These are phyloP conservation scores for Nitzschia palea DNA, from an alignment of 108 stramenopile species.

Conservation along the genomic window DNA sequence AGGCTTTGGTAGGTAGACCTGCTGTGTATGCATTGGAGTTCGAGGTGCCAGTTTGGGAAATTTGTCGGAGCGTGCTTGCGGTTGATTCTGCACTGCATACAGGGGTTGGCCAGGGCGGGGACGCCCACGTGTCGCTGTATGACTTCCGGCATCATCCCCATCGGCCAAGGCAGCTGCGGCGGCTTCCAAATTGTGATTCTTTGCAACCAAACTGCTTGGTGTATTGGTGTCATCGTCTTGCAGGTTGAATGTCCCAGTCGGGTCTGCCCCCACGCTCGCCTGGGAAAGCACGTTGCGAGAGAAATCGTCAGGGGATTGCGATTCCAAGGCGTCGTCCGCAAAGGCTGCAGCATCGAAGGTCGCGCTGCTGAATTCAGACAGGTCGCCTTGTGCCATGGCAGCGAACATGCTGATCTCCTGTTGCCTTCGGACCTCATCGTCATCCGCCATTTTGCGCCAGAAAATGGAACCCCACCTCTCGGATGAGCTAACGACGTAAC, in stretches of 20 bases:
- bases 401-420: constrained; percentile 56
- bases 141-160: not conserved
- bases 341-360: constrained; percentile 11
- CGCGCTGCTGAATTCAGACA: not conserved
- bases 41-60: constrained; percentile 5
- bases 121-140: not conserved
- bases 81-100: not conserved
- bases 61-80: not conserved
- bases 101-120: not conserved
- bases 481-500: not conserved
- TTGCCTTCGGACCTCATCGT: constrained; percentile 33
- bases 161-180: constrained; percentile 42
- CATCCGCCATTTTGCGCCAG: constrained; percentile 26
- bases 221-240: not conserved
- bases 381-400: constrained; percentile 46
- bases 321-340: not conserved
- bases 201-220: not conserved
- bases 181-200: constrained; percentile 45
- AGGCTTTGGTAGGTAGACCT: constrained; percentile 71
- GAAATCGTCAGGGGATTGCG: constrained; percentile 2
- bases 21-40: constrained; percentile 62
- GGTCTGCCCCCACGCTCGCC: constrained; percentile 5
- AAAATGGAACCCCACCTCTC: not conserved
- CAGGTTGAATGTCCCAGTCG: constrained; percentile 37
- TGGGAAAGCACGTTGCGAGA: constrained; percentile 11